phyloP scores from a whole-genome alignment of 2,329 filamentous ascomycete genomes.

The Beauveria varroae region DNA sequence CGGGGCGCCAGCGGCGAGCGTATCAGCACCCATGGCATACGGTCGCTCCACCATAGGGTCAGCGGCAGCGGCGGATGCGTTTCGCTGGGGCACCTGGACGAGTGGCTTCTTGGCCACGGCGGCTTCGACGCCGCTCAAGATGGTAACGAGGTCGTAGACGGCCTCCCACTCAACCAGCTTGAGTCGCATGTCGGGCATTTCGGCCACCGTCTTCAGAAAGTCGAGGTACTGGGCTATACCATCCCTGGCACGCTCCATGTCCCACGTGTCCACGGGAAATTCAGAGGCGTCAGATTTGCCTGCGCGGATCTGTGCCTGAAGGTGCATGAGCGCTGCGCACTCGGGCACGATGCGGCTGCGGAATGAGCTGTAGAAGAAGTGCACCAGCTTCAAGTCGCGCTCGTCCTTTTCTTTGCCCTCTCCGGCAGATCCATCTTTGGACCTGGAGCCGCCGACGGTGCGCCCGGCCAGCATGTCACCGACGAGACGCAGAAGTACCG shows the following conservation, averaged over 20 bases:
- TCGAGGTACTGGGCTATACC: conserved; percentile 91
- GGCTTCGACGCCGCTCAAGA: conserved; percentile 80
- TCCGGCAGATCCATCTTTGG: conserved; percentile 30
- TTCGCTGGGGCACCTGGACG: conserved; percentile 34
- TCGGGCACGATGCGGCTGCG: conserved; percentile 88
- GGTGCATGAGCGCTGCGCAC: conserved; percentile 86
- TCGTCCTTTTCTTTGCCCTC: conserved; percentile 43
- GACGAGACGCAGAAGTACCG: conserved; percentile 82
- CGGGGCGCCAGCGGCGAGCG: conserved; percentile 29
- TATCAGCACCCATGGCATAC: conserved; percentile 33
- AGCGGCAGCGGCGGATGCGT: conserved; percentile 23
- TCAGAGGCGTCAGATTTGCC: conserved; percentile 70
- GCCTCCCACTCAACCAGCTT: conserved; percentile 90
- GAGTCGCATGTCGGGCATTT: conserved; percentile 73
- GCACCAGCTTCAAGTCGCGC: conserved; percentile 57
- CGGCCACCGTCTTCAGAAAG: conserved; percentile 83
- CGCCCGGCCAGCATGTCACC: conserved; percentile 74
- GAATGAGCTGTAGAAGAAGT: conserved; percentile 90
- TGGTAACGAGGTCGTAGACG: conserved; percentile 77
- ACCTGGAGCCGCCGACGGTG: conserved; percentile 34
- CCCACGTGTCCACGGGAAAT: conserved; percentile 92
- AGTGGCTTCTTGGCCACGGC: conserved; percentile 79
- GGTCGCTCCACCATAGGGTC: conserved; percentile 54
- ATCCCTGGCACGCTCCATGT: conserved; percentile 95
- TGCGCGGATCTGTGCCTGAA: conserved; percentile 82